Conservation (phyloP, 768 basidiomycete genomes). For the Mrakia frigida region DNA sequence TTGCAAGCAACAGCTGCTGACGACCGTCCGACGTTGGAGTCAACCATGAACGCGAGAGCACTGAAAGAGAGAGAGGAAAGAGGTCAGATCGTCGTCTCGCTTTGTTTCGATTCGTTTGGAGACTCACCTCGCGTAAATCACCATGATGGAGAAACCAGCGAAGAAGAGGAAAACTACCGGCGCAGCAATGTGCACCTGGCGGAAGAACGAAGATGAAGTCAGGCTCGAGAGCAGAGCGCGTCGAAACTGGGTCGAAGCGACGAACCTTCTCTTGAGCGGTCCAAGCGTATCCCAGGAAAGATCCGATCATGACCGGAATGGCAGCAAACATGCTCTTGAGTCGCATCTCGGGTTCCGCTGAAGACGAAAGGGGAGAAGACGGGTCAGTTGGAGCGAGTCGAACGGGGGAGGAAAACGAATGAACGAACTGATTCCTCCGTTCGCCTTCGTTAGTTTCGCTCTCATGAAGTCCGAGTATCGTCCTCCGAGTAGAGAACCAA, state of each 20-base stretch:
- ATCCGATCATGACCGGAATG: conserved; percentile 57
- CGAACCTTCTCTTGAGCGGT: conserved; percentile 50
- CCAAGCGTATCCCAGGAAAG: conserved; percentile 70
- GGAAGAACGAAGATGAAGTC: not conserved
- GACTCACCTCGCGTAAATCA: conserved; percentile 12
- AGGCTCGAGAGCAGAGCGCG: not conserved
- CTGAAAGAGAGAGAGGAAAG: conserved; percentile 64
- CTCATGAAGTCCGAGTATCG: conserved; percentile 57
- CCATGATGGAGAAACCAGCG: conserved; percentile 67
- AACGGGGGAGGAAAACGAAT: too few relatives aligned
- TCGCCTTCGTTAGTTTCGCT: conserved; percentile 47
- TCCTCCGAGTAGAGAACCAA: conserved; percentile 48
- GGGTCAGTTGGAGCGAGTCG: too few relatives aligned
- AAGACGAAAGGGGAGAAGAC: too few relatives aligned
- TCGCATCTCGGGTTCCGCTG: conserved; percentile 53
- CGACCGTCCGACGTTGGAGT: conserved; percentile 75
- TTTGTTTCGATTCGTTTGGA: conserved; percentile 37
- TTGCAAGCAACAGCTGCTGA: conserved; percentile 68
- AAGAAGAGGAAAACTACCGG: conserved; percentile 68
- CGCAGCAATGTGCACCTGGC: conserved; percentile 59
- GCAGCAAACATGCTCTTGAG: conserved; percentile 39
- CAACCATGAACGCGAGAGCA: conserved; percentile 77
- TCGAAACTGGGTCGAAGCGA: not conserved
- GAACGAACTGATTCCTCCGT: conserved; percentile 46
- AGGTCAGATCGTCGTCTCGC: not conserved